Percentiles rank a stretch among this genome's conserved stretches.
Evolutionary conservation across 345 rosid species (phyloP).

Genomic region (Sonneratia caseolaris): DNA sequence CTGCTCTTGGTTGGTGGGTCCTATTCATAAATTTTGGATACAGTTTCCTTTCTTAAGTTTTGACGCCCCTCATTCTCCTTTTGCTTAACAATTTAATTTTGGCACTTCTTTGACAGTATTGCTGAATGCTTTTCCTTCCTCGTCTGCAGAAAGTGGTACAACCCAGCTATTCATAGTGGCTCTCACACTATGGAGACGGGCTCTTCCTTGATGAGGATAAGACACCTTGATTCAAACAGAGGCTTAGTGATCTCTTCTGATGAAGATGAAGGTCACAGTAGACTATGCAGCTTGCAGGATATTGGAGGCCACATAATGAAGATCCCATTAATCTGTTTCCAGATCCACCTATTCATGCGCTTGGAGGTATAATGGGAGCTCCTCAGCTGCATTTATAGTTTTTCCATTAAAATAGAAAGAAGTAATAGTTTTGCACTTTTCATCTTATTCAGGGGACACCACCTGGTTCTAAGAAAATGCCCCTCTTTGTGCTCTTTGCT

Average conservation of each 20-base stretch:
- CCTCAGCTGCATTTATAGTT: not conserved
- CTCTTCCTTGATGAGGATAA: constrained; percentile 39
- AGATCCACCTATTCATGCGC: constrained; percentile 68
- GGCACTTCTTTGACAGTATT: constrained; percentile 37
- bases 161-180: constrained; percentile 76
- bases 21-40: constrained; percentile 85
- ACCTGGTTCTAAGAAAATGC: constrained; percentile 46
- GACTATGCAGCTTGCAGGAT: constrained; percentile 60
- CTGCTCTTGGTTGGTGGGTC: constrained; percentile 93
- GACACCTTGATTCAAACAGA: constrained; percentile 66
- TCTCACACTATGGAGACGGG: constrained; percentile 38
- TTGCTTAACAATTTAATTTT: constrained; percentile 6
- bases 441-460: constrained; percentile 63
- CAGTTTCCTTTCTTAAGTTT: constrained; percentile 10
- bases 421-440: not conserved
- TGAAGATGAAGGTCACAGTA: constrained; percentile 41
- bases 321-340: constrained; percentile 38
- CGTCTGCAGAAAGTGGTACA: constrained; percentile 80
- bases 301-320: constrained; percentile 92
- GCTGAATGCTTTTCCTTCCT: constrained; percentile 95
- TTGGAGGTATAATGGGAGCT: constrained; percentile 47
- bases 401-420: not conserved
- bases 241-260: constrained; percentile 49
- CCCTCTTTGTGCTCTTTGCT: constrained; percentile 41
- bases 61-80: constrained; percentile 5